A percentile compares a stretch with the other conserved stretches of the same genome.
These are phyloP conservation scores for sunflower (Helianthus annuus) DNA, from an alignment of 129 eudicot genomes.

Conservation along the genomic window DNA sequence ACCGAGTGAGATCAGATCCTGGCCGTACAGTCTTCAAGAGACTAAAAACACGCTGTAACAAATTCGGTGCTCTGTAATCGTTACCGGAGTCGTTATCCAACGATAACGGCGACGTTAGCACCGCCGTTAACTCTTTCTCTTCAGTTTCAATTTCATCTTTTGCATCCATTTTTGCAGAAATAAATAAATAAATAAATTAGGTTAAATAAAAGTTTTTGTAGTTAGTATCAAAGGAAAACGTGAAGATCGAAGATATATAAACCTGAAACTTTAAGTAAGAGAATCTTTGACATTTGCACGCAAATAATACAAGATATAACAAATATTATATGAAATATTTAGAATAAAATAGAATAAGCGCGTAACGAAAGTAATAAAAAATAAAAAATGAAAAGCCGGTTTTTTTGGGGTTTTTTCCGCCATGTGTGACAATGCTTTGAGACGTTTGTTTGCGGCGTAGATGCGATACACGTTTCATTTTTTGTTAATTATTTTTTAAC, in stretches of 20 bases:
- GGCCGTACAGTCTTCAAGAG: slow-evolving; percentile 60
- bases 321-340: too few relatives aligned
- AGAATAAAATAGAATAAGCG: slow-evolving; percentile 6
- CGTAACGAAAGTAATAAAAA: slow-evolving; percentile 7
- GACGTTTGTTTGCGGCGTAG: too few relatives aligned
- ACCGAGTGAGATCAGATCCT: slow-evolving; percentile 81
- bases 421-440: too few relatives aligned
- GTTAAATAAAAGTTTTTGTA: background rate
- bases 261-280: slow-evolving; percentile 27
- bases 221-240: background rate
- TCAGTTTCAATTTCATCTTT: background rate
- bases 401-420: too few relatives aligned
- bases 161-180: slow-evolving; percentile 12
- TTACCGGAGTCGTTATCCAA: slow-evolving; percentile 40
- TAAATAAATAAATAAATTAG: slow-evolving; percentile 8
- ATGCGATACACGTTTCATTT: too few relatives aligned
- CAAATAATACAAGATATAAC: background rate
- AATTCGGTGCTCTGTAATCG: slow-evolving; percentile 56
- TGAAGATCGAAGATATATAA: slow-evolving; percentile 11
- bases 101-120: slow-evolving; percentile 57
- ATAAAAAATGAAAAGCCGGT: too few relatives aligned
- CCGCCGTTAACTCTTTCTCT: slow-evolving; percentile 18
- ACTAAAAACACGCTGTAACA: slow-evolving; percentile 55
- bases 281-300: slow-evolving; percentile 38
- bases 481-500: too few relatives aligned